A percentile compares a stretch with the other conserved stretches of the same genome.
These are phyloP conservation scores for Cyclostephanos tholiformis DNA, from an alignment of 108 stramenopile species.

Conservation along the genomic window DNA sequence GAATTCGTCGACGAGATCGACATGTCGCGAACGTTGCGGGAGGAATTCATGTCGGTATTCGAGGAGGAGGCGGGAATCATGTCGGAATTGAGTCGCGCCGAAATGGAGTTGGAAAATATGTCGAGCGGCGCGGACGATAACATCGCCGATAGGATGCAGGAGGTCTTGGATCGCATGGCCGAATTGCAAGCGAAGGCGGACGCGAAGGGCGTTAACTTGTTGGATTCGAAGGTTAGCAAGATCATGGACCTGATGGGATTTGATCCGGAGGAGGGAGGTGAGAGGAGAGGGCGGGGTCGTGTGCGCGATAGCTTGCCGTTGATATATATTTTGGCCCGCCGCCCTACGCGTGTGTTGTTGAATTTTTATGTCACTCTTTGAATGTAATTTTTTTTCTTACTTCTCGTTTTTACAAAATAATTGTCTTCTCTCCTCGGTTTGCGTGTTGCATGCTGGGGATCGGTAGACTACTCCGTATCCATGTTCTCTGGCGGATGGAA, in stretches of 20 bases:
- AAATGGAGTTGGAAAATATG: conserved; percentile 61
- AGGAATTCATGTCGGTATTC: conserved; percentile 93
- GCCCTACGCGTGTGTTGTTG: too few species aligned
- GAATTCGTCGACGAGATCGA: too few species aligned
- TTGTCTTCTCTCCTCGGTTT: neutral
- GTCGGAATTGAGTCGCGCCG: conserved; percentile 61
- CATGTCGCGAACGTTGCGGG: conserved; percentile 74
- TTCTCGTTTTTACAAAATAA: neutral
- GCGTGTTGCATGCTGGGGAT: neutral
- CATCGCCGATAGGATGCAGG: conserved; percentile 73
- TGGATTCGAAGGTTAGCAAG: conserved; percentile 88
- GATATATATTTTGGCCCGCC: too few species aligned
- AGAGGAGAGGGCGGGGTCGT: neutral
- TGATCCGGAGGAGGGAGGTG: conserved; percentile 71
- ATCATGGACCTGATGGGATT: conserved; percentile 97
- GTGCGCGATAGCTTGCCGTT: too few species aligned
- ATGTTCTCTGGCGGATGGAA: conserved; percentile 98
- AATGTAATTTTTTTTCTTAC: neutral
- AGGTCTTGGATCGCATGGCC: conserved; percentile 90
- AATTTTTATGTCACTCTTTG: too few species aligned
- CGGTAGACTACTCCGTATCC: conserved; percentile 69
- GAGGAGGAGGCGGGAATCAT: conserved; percentile 86
- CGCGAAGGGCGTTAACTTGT: conserved; percentile 77
- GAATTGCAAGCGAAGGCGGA: conserved; percentile 86
- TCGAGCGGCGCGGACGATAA: conserved; percentile 34